These are phyloP conservation scores for Fraxinus pennsylvanica DNA, from an alignment of 257 asterid genomes.

Conservation along the genomic window DNA sequence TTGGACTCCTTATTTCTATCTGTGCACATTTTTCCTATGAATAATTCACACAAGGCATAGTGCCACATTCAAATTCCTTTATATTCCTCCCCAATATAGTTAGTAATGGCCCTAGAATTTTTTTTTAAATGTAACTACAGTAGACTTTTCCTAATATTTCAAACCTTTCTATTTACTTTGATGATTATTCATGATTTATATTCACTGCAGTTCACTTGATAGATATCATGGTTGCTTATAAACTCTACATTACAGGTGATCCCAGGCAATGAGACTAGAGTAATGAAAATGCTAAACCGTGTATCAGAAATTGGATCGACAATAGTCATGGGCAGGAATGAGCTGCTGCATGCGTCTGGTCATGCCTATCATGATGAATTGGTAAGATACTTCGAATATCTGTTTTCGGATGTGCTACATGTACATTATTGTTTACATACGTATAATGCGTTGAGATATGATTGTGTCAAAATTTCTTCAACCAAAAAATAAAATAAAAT, in stretches of 20 bases:
- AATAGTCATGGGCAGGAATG: slow-evolving; percentile 94
- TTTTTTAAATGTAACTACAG: not conserved
- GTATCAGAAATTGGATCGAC: slow-evolving; percentile 88
- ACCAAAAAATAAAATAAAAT: too few species aligned
- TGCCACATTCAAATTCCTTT: not conserved
- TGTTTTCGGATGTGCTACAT: not conserved
- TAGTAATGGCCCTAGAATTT: not conserved
- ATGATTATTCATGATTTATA: slow-evolving; percentile 8
- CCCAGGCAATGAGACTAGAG: slow-evolving; percentile 98
- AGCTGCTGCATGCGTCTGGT: slow-evolving; percentile 90
- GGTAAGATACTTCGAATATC: slow-evolving; percentile 49
- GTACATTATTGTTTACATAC: too few species aligned
- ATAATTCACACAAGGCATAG: not conserved
- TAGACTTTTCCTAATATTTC: not conserved
- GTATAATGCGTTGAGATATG: too few species aligned
- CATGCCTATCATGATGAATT: slow-evolving; percentile 97
- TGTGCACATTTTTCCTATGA: not conserved
- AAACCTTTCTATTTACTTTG: slow-evolving; percentile 6
- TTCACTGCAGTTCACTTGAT: slow-evolving; percentile 18
- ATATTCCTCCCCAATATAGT: not conserved
- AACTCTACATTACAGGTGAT: slow-evolving; percentile 63
- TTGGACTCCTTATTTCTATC: not conserved
- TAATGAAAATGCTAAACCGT: slow-evolving; percentile 94
- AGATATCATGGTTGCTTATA: slow-evolving; percentile 26
- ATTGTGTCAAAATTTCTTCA: too few species aligned